Evolutionary conservation across 257 asterid species (phyloP).

Genomic region (Solanum sitiens): DNA sequence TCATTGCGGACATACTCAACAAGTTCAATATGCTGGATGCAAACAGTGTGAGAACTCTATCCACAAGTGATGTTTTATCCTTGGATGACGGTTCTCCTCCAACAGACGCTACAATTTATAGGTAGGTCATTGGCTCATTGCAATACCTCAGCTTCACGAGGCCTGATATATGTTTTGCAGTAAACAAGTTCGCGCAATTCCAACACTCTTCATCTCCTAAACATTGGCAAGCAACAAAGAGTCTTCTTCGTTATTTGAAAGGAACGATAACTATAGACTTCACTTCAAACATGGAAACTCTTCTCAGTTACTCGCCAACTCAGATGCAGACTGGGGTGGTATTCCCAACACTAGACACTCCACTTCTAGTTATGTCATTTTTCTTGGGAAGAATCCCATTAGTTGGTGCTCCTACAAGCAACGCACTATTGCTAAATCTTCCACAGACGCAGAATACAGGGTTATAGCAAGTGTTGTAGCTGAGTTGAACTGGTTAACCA

Average conservation of each 20-base stretch:
- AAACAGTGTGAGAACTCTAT: too few species aligned
- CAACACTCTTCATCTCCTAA: background rate
- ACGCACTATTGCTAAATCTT: background rate
- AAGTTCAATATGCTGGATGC: too few species aligned
- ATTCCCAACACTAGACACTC: background rate
- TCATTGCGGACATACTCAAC: too few species aligned
- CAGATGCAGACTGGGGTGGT: background rate
- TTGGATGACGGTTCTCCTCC: background rate
- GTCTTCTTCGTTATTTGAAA: background rate
- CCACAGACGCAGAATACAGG: background rate
- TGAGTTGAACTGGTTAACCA: background rate
- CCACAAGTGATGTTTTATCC: too few species aligned
- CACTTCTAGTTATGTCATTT: background rate
- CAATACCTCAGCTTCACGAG: background rate
- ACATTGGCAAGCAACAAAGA: background rate
- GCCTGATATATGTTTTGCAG: background rate
- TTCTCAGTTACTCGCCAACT: background rate
- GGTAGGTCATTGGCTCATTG: background rate
- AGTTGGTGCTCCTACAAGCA: background rate
- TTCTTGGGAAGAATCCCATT: background rate
- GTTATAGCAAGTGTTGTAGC: background rate
- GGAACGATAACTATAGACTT: background rate
- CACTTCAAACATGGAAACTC: background rate
- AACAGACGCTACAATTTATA: background rate
- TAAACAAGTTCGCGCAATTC: background rate